Conservation (phyloP, 441 rosid species). For the Theobroma grandiflorum region DNA sequence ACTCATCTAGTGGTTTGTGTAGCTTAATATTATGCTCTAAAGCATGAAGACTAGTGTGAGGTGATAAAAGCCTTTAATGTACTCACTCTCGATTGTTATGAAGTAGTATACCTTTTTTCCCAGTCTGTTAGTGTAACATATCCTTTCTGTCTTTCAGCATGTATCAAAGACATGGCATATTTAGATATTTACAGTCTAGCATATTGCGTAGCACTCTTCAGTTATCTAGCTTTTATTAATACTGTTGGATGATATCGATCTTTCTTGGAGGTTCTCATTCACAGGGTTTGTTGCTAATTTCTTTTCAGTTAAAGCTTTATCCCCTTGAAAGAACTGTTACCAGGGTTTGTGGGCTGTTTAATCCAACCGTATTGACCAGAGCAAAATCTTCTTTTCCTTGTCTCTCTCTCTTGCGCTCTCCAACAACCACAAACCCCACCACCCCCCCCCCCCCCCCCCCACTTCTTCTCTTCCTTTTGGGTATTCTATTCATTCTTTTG, state of each 20-base stretch:
- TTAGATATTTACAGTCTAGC: constrained; percentile 16
- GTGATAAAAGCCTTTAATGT: not conserved
- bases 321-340: not conserved
- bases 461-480: not conserved
- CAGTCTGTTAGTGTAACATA: not conserved
- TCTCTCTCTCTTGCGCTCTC: not conserved
- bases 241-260: not conserved
- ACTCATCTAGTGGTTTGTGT: not conserved
- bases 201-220: not conserved
- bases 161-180: not conserved
- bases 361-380: not conserved
- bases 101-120: not conserved
- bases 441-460: not conserved
- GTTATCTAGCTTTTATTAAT: not conserved
- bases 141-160: not conserved
- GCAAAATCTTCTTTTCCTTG: not conserved
- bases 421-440: too few relatives aligned
- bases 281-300: not conserved
- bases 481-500: not conserved
- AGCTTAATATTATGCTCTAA: not conserved
- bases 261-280: not conserved
- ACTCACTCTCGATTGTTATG: not conserved
- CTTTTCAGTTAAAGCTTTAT: not conserved
- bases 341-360: not conserved
- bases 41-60: not conserved